phyloP scores from a whole-genome alignment of 2,329 filamentous ascomycete species.

The Aspergillus sp. region DNA sequence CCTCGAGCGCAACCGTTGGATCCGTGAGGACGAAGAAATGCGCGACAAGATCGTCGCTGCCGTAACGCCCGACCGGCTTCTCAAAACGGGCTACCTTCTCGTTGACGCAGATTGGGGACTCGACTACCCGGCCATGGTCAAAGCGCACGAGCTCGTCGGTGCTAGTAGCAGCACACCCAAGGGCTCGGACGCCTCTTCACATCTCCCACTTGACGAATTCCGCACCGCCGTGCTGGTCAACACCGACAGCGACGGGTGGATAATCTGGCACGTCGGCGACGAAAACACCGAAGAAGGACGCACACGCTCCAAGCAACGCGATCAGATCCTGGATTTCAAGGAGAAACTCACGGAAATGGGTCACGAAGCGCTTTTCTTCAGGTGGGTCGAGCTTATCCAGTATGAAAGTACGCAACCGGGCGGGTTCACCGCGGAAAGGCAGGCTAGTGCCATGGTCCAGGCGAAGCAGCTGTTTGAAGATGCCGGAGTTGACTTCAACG shows the following conservation, averaged over 20 bases:
- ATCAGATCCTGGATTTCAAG: slow-evolving; percentile 78
- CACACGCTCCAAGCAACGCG: slow-evolving; percentile 40
- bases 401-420: slow-evolving; percentile 78
- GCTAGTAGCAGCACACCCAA: slow-evolving; percentile 18
- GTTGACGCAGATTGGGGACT: slow-evolving; percentile 85
- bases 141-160: slow-evolving; percentile 69
- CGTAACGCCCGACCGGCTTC: slow-evolving; percentile 65
- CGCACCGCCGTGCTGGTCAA: slow-evolving; percentile 69
- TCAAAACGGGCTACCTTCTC: slow-evolving; percentile 84
- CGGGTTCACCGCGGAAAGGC: slow-evolving; percentile 73
- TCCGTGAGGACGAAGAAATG: slow-evolving; percentile 54
- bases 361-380: slow-evolving; percentile 86
- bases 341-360: slow-evolving; percentile 72
- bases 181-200: slow-evolving; percentile 18
- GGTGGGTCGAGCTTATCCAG: slow-evolving; percentile 90
- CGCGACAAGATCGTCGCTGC: slow-evolving; percentile 64
- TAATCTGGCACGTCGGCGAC: slow-evolving; percentile 62
- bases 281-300: slow-evolving; percentile 49
- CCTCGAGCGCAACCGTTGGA: slow-evolving; percentile 51
- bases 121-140: slow-evolving; percentile 78
- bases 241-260: slow-evolving; percentile 68
- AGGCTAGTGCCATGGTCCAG: slow-evolving; percentile 69
- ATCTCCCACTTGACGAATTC: slow-evolving; percentile 63
- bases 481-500: slow-evolving; percentile 78
- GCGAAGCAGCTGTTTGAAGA: slow-evolving; percentile 73